A percentile compares a stretch with the other conserved stretches of the same genome.
Evolutionary conservation across 2,329 filamentous ascomycete genomes (phyloP).

Genomic region (Coniochaeta sp.): DNA sequence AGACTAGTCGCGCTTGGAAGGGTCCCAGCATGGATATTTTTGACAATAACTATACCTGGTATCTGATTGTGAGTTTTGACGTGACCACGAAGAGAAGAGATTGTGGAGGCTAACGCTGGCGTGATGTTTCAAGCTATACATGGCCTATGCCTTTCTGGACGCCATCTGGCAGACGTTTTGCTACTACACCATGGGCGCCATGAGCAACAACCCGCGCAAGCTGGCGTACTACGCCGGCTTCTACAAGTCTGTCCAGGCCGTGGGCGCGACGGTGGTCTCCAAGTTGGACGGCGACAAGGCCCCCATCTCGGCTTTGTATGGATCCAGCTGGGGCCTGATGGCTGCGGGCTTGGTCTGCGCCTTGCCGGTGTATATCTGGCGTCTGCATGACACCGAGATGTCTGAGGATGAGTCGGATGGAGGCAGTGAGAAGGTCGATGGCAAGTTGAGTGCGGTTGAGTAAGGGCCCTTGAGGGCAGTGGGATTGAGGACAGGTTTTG

Average conservation of each 20-base stretch:
- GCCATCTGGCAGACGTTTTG: conserved; percentile 42
- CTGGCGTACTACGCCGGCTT: conserved; percentile 70
- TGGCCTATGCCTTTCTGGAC: conserved; percentile 17
- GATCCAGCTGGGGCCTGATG: background rate
- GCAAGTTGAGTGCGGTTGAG: background rate
- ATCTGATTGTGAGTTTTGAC: background rate
- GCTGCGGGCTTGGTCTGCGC: background rate
- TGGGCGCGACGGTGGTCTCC: conserved; percentile 51
- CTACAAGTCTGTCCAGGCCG: conserved; percentile 76
- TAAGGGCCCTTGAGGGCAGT: background rate
- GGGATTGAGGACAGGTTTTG: no score
- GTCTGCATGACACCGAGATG: background rate
- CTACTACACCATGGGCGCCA: conserved; percentile 67
- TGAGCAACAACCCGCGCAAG: conserved; percentile 66
- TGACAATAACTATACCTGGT: background rate
- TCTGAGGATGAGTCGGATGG: background rate
- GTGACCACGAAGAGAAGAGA: background rate
- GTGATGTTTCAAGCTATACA: background rate
- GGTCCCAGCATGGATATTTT: background rate
- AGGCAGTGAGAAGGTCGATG: background rate
- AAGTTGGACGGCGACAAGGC: conserved; percentile 22
- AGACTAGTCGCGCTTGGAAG: background rate
- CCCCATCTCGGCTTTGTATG: background rate
- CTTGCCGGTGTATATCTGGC: background rate
- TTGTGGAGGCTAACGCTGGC: background rate